Conservation (phyloP, 208 protist species). For the Novymonas esmeraldas region DNA sequence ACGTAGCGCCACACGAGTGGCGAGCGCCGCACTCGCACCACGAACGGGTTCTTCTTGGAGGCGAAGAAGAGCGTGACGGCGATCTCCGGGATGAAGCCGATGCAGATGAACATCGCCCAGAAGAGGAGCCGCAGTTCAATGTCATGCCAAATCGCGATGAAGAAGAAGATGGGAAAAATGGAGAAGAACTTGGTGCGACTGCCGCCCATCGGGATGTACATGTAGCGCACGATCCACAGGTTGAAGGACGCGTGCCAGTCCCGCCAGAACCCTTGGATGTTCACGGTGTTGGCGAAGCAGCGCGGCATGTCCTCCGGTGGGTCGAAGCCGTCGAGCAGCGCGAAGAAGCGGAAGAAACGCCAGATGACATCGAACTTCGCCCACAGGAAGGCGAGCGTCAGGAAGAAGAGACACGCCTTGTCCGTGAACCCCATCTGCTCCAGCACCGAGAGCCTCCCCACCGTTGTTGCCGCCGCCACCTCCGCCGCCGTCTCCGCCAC, state of each 20-base stretch:
- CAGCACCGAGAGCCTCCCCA: conserved; percentile 11
- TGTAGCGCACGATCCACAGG: conserved; percentile 93
- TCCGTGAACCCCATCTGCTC: conserved; percentile 21
- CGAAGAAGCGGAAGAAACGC: conserved; percentile 86
- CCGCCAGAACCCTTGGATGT: conserved; percentile 91
- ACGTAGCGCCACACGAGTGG: conserved; percentile 46
- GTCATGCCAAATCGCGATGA: conserved; percentile 94
- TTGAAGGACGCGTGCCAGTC: conserved; percentile 95
- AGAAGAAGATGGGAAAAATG: conserved; percentile 92
- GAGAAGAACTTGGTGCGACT: conserved; percentile 53
- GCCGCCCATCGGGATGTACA: conserved; percentile 94
- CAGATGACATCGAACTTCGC: conserved; percentile 93
- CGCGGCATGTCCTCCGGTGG: conserved; percentile 89
- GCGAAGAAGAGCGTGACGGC: conserved; percentile 52
- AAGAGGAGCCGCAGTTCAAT: conserved; percentile 71
- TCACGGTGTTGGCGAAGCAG: conserved; percentile 90
- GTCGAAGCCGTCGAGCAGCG: conserved; percentile 86
- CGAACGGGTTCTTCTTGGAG: conserved; percentile 24
- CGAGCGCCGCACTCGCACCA: conserved; percentile 24
- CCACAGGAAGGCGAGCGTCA: conserved; percentile 85
- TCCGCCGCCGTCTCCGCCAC: background rate
- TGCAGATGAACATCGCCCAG: conserved; percentile 75
- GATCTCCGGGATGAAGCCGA: conserved; percentile 73
- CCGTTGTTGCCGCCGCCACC: background rate
- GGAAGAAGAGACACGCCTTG: conserved; percentile 38